Percentiles rank a stretch among this genome's conserved stretches.
These are phyloP conservation scores for Fistulifera solaris DNA, from an alignment of 108 stramenopile genomes.

Conservation along the genomic window DNA sequence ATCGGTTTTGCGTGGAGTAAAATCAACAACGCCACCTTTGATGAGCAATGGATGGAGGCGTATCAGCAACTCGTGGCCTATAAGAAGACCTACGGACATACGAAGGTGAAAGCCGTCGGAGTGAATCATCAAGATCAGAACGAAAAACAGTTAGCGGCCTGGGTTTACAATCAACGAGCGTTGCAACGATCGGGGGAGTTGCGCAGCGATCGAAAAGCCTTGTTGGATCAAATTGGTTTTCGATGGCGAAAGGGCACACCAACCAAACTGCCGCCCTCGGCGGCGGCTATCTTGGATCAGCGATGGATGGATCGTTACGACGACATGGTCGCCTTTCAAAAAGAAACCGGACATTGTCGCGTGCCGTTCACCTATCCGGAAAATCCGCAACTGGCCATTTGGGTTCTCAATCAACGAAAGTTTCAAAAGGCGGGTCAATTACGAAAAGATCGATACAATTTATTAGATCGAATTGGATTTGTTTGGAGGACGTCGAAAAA, in stretches of 20 bases:
- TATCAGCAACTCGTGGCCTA: constrained; percentile 2
- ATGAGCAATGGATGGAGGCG: background rate
- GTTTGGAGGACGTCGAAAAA: background rate
- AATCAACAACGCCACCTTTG: constrained; percentile 22
- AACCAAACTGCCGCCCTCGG: background rate
- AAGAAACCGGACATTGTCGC: constrained; percentile 2
- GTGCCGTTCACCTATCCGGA: background rate
- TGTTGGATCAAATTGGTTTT: constrained; percentile 15
- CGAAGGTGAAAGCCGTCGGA: background rate
- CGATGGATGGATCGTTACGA: background rate
- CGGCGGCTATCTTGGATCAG: background rate
- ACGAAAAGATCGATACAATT: background rate
- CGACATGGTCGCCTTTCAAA: background rate
- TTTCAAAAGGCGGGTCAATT: background rate
- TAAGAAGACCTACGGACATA: constrained; percentile 1
- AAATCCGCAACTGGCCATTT: constrained; percentile 4
- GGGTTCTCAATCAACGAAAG: background rate
- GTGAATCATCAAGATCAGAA: background rate
- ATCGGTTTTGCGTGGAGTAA: constrained; percentile 2
- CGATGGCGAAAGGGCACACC: background rate
- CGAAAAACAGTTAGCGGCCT: constrained; percentile 6
- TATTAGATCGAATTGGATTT: constrained; percentile 4
- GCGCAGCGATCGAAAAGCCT: background rate
- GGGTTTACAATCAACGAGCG: constrained; percentile 24
- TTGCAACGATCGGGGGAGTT: background rate